Percentiles rank a stretch among this genome's conserved stretches.
Evolutionary conservation across 2,329 filamentous ascomycete species (phyloP).

Genomic region (Scopulariopsis brevicaulis): DNA sequence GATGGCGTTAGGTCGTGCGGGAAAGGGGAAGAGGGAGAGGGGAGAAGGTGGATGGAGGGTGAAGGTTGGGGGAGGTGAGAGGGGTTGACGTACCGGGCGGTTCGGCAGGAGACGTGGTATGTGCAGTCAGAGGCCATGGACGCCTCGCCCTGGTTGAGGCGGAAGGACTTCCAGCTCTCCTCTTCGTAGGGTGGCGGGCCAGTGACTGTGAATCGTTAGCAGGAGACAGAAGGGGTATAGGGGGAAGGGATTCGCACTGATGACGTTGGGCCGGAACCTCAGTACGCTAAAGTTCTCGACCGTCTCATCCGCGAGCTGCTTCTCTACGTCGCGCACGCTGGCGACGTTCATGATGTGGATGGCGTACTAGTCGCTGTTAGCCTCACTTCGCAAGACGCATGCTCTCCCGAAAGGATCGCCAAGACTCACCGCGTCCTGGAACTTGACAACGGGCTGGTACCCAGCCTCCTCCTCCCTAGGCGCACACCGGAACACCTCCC

Average conservation of each 20-base stretch:
- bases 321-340: conserved; percentile 50
- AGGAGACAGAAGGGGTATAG: not conserved
- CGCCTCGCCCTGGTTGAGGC: conserved; percentile 33
- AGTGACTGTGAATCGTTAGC: conserved; percentile 30
- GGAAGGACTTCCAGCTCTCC: conserved; percentile 34
- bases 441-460: conserved; percentile 54
- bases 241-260: conserved; percentile 29
- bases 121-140: conserved; percentile 27
- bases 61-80: not conserved
- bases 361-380: conserved; percentile 42
- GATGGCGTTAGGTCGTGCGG: conserved; percentile 3
- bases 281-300: conserved; percentile 44
- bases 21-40: not conserved
- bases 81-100: not conserved
- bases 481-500: conserved; percentile 49
- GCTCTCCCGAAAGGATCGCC: not conserved
- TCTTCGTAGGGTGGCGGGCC: conserved; percentile 55
- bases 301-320: conserved; percentile 36
- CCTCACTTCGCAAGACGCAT: not conserved
- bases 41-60: too few species aligned
- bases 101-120: conserved; percentile 7
- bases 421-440: conserved; percentile 18
- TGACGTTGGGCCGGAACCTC: conserved; percentile 63
- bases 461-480: conserved; percentile 46
- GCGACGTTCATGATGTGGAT: conserved; percentile 56